phyloP scores from a whole-genome alignment of 2,329 filamentous ascomycete species.

The Aspergillus niger region DNA sequence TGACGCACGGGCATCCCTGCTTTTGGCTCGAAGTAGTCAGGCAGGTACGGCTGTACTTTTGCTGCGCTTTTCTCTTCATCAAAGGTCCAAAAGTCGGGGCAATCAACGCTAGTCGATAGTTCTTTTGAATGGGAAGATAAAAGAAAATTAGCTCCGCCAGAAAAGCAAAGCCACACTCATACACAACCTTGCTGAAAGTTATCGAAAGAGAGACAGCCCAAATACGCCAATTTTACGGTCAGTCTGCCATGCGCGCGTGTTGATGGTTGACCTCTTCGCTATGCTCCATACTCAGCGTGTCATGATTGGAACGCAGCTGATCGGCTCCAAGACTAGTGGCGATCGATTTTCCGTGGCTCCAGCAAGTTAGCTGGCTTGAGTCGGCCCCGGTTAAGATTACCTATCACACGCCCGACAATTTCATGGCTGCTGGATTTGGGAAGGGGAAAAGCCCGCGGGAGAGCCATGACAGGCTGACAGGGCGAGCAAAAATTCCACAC shows the following conservation, averaged over 20 bases:
- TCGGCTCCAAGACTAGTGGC: slow-evolving; percentile 20
- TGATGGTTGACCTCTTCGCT: not conserved
- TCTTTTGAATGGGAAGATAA: not conserved
- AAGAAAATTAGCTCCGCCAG: not conserved
- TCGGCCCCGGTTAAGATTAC: slow-evolving; percentile 12
- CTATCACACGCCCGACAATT: slow-evolving; percentile 9
- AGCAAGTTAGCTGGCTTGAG: slow-evolving; percentile 6
- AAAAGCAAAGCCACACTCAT: not conserved
- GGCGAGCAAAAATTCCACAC: not conserved
- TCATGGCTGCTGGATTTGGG: not conserved
- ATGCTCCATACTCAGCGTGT: not conserved
- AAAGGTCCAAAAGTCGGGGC: not conserved
- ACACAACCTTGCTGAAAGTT: not conserved
- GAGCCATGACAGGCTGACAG: not conserved
- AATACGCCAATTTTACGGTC: slow-evolving; percentile 2
- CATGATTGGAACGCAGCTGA: slow-evolving; percentile 3
- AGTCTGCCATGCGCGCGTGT: not conserved
- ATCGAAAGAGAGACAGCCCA: not conserved
- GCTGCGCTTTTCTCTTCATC: not conserved
- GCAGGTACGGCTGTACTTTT: slow-evolving; percentile 2
- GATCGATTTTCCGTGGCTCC: slow-evolving; percentile 22
- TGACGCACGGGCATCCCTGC: slow-evolving; percentile 9
- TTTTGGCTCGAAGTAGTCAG: slow-evolving; percentile 2
- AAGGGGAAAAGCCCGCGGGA: not conserved
- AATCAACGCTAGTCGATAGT: not conserved